Conservation (phyloP, 78 protist species). For the Pelomyxa schiedti region DNA sequence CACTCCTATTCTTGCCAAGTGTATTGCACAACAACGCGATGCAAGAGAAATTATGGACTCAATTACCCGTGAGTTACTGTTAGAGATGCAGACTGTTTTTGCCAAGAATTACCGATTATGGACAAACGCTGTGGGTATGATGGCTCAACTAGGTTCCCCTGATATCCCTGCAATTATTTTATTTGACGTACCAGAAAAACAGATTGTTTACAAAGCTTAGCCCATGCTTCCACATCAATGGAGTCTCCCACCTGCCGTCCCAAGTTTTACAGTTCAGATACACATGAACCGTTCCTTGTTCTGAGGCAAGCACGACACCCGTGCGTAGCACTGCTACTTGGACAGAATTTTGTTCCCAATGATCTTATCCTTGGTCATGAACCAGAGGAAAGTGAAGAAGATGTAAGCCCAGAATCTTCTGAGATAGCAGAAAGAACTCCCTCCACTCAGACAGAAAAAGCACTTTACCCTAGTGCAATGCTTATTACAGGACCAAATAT, state of each 20-base stretch:
- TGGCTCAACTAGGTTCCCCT: neutral
- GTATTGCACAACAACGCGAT: no score
- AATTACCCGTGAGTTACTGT: no score
- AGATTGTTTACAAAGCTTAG: neutral
- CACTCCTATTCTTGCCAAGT: no score
- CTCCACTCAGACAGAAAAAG: no score
- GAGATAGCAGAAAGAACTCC: no score
- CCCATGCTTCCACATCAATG: neutral
- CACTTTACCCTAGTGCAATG: conserved; percentile 10
- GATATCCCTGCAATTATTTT: no score
- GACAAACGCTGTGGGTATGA: neutral
- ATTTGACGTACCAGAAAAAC: no score
- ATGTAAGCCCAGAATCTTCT: no score
- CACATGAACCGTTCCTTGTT: neutral
- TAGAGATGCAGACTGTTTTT: no score
- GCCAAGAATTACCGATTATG: neutral
- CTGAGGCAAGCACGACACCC: conserved; percentile 41
- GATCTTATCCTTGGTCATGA: conserved; percentile 16
- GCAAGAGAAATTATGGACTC: no score
- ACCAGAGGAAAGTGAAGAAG: neutral
- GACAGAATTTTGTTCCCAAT: conserved; percentile 51
- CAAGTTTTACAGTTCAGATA: neutral
- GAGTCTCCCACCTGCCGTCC: neutral
- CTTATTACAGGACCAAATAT: conserved; percentile 96
- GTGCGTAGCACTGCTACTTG: conserved; percentile 15